These are phyloP conservation scores for Neoscytalidium dimidiatum DNA, from an alignment of 2,329 filamentous ascomycete species.

Conservation along the genomic window DNA sequence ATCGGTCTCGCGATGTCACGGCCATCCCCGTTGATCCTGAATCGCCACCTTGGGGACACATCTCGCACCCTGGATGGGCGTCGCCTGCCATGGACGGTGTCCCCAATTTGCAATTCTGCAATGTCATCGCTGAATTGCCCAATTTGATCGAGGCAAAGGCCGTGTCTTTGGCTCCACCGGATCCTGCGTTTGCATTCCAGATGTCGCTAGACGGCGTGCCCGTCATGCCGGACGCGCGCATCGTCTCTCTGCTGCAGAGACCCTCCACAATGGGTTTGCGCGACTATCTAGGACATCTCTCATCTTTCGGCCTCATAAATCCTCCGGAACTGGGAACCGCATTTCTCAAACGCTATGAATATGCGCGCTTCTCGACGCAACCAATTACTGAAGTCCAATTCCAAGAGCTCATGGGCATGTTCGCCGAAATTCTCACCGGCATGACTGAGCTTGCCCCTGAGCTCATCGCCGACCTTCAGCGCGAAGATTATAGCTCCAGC, in stretches of 20 bases:
- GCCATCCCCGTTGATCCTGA: conserved; percentile 42
- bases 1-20: conserved; percentile 29
- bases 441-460: conserved; percentile 68
- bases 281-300: conserved; percentile 75
- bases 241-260: conserved; percentile 71
- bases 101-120: conserved; percentile 78
- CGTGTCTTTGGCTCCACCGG: conserved; percentile 74
- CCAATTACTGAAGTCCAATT: conserved; percentile 73
- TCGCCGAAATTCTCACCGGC: conserved; percentile 74
- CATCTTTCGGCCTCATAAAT: conserved; percentile 64
- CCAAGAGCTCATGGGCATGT: conserved; percentile 76
- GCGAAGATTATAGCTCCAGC: conserved; percentile 25
- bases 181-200: conserved; percentile 42
- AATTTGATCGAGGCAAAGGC: conserved; percentile 91
- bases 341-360: conserved; percentile 80
- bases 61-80: conserved; percentile 87
- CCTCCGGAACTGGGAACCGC: conserved; percentile 50
- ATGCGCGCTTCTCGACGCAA: conserved; percentile 75
- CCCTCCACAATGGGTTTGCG: conserved; percentile 72
- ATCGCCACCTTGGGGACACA: conserved; percentile 73
- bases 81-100: conserved; percentile 75
- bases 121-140: conserved; percentile 80
- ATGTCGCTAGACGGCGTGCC: conserved; percentile 27
- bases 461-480: conserved; percentile 49
- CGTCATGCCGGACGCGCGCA: conserved; percentile 62